phyloP scores from a whole-genome alignment of 169 alveolate genomes.

The Eimeria acervulina region DNA sequence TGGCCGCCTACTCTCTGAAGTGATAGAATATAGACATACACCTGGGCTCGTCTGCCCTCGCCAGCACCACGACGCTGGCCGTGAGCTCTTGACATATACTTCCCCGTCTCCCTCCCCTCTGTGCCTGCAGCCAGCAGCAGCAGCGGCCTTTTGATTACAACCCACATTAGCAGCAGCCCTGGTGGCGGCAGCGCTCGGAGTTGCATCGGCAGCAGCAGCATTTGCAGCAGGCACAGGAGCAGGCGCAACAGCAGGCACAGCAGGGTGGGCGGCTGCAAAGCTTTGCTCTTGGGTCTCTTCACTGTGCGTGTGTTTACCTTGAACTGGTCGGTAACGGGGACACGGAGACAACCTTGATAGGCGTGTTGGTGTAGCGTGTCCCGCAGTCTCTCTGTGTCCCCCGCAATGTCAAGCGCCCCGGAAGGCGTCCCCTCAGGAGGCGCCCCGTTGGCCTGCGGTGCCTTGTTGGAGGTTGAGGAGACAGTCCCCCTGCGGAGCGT shows the following conservation, averaged over 20 bases:
- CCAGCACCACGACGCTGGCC: slow-evolving; percentile 73
- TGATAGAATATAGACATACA: slow-evolving; percentile 51
- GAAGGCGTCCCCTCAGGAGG: background rate
- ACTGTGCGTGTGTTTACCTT: background rate
- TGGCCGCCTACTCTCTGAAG: slow-evolving; percentile 31
- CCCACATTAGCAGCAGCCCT: background rate
- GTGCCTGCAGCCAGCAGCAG: slow-evolving; percentile 54
- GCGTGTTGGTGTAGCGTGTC: slow-evolving; percentile 53
- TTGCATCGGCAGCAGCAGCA: slow-evolving; percentile 22
- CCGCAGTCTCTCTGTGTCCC: slow-evolving; percentile 37
- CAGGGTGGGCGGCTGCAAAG: background rate
- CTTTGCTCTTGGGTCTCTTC: background rate
- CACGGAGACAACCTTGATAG: slow-evolving; percentile 64
- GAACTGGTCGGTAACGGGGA: slow-evolving; percentile 29
- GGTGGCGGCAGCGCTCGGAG: slow-evolving; percentile 5
- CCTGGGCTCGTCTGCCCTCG: slow-evolving; percentile 75
- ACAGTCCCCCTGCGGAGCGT: slow-evolving; percentile 27
- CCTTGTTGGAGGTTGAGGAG: background rate
- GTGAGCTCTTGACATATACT: slow-evolving; percentile 39
- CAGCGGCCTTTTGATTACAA: background rate
- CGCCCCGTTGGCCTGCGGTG: slow-evolving; percentile 1
- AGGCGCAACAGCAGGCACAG: background rate
- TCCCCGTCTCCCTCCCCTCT: slow-evolving; percentile 73
- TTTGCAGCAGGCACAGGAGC: background rate
- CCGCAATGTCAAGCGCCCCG: background rate